Evolutionary conservation across 2,329 filamentous ascomycete species (phyloP).

Genomic region (Bipolaris bicolor): DNA sequence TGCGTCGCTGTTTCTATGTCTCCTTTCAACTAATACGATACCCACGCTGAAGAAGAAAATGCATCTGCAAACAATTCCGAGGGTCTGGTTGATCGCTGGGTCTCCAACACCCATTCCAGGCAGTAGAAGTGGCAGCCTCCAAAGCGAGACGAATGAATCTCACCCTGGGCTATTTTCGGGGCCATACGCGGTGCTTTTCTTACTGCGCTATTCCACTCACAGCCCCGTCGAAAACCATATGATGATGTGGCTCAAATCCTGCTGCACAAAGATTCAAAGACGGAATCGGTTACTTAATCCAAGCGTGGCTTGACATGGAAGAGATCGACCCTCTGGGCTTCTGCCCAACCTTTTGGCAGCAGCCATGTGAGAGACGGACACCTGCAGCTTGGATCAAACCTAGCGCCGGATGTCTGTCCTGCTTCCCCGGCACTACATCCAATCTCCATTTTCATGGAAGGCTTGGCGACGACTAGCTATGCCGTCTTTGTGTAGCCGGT

Average conservation of each 20-base stretch:
- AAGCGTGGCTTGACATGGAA: not conserved
- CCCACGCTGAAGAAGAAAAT: constrained; percentile 13
- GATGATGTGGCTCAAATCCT: constrained; percentile 1
- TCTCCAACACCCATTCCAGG: not conserved
- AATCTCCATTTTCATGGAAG: not conserved
- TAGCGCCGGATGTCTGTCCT: constrained; percentile 1
- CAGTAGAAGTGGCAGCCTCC: not conserved
- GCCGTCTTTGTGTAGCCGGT: not conserved
- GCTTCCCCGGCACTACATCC: not conserved
- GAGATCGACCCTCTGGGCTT: not conserved
- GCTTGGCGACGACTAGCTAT: not conserved
- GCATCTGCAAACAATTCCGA: constrained; percentile 2
- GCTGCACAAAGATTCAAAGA: constrained; percentile 1
- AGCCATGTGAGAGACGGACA: not conserved
- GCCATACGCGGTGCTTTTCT: constrained; percentile 6
- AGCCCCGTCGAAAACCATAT: not conserved
- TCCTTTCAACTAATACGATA: not conserved
- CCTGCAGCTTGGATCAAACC: not conserved
- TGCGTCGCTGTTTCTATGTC: constrained; percentile 1
- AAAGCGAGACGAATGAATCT: not conserved
- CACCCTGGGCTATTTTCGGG: not conserved
- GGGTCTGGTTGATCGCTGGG: constrained; percentile 1
- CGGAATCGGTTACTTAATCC: not conserved
- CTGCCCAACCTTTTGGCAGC: not conserved
- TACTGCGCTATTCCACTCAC: constrained; percentile 2